Base-by-base conservation (phyloP, 805 yeast species). In the Wickerhamomyces hampshirensis region DNA sequence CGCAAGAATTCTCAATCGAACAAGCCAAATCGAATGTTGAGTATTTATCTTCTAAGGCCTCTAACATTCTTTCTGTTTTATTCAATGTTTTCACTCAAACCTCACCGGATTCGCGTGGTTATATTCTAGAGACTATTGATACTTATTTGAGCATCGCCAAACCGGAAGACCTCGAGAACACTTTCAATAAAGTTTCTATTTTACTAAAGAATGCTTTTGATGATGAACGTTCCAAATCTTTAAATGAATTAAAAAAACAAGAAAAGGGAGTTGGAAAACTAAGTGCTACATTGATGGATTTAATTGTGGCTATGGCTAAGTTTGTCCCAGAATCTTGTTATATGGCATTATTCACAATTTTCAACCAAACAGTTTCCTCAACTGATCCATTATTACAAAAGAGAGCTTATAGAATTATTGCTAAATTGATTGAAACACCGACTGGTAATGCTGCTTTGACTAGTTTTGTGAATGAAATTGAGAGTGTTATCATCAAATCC, bases 61-160 rank as follows among this genome's bases (percentile, higher is more conserved):
- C 84, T 5, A 89, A 93, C 46, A 56, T 93, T 33, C 67, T 93
- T 34, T 83, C 95, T 10, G 96, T 88, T 15, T 66, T 93, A 34
- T 86, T 91, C 69, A 93, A 93, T 52, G 94, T 93, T 13, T 93
- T 84, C 61, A 77, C 91, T n/a, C 89, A 88, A 48, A 88, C 97
- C 9, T 63, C 76, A 30, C 82, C 93, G 26, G 93, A 85, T 36
- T 73, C 87, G 12, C 77, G 98, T 59, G 84, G 86, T 10, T 87
- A 71, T 58, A 77, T 93, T 34, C 69, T 88, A 40, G 97, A 91
- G 43, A 80, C 96, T 8, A 85, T 91, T 50, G 89, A 87, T 49
- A 73, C 80, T 0, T 89, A 81, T 58, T 66, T 93, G 42, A 75
- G 78, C 42, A 78, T 91, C 26, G 74, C 88, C 8, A 67, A 79